These are phyloP conservation scores for Penicillium sp. DNA, from an alignment of 2,329 filamentous ascomycete genomes.

Conservation along the genomic window DNA sequence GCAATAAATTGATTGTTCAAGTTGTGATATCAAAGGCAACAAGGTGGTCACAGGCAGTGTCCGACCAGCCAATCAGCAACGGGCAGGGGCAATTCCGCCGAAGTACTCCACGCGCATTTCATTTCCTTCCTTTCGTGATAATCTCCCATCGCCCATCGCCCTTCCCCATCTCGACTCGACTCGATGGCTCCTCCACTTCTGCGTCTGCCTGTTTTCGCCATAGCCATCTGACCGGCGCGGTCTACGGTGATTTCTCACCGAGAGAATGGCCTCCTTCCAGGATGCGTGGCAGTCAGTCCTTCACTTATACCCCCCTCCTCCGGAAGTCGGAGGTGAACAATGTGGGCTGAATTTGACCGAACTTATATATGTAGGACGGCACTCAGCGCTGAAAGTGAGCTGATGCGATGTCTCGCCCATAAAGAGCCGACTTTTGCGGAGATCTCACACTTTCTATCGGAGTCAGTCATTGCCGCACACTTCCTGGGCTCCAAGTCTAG, in stretches of 20 bases:
- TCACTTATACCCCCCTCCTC: constrained; percentile 10
- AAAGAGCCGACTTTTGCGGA: constrained; percentile 55
- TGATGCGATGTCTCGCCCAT: constrained; percentile 54
- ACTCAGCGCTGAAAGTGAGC: constrained; percentile 53
- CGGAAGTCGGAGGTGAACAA: background rate
- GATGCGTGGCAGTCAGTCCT: constrained; percentile 58
- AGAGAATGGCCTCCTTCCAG: constrained; percentile 51
- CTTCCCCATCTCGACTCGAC: constrained; percentile 29
- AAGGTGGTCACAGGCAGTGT: too few relatives aligned
- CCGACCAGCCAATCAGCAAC: constrained; percentile 1
- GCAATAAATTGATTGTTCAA: too few relatives aligned
- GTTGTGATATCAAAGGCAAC: background rate
- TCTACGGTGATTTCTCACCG: constrained; percentile 52
- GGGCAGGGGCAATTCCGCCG: constrained; percentile 15
- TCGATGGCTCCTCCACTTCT: constrained; percentile 60
- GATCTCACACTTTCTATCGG: constrained; percentile 50
- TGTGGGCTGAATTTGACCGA: constrained; percentile 16
- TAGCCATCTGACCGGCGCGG: constrained; percentile 62
- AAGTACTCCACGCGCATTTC: constrained; percentile 19
- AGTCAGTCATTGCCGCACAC: constrained; percentile 33
- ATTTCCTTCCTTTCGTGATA: constrained; percentile 1
- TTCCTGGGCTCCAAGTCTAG: background rate
- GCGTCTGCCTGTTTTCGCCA: constrained; percentile 53
- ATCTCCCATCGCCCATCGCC: constrained; percentile 15
- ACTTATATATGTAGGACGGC: constrained; percentile 34